A percentile compares a stretch with the other conserved stretches of the same genome.
These are phyloP conservation scores for Spinacia oleracea DNA, from an alignment of 179 eudicot genomes.

Conservation along the genomic window DNA sequence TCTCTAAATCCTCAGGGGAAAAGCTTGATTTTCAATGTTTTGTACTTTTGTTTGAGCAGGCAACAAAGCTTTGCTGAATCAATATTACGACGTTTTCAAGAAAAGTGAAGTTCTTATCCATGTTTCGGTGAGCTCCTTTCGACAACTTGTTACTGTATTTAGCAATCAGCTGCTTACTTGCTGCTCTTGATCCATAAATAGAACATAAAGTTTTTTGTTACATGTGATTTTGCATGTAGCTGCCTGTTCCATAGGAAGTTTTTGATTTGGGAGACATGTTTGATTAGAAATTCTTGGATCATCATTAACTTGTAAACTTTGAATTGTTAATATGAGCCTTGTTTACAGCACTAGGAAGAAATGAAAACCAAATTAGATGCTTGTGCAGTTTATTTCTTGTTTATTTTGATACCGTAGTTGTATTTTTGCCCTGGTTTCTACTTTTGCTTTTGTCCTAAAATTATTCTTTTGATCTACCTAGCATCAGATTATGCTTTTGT, in stretches of 20 bases:
- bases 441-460: too few relatives aligned
- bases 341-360: background rate
- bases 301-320: background rate
- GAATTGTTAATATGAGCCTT: background rate
- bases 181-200: background rate
- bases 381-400: too few relatives aligned
- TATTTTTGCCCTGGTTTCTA: background rate
- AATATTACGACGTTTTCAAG: conserved; percentile 54
- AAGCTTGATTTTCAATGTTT: background rate
- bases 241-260: conserved; percentile 7
- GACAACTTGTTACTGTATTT: conserved; percentile 8
- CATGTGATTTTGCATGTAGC: conserved; percentile 12
- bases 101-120: conserved; percentile 33
- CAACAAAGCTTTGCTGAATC: conserved; percentile 77
- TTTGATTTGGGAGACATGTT: background rate
- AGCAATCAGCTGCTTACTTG: background rate
- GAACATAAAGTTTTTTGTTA: conserved; percentile 8
- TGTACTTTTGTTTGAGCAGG: conserved; percentile 37
- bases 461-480: too few relatives aligned
- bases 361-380: background rate
- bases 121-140: conserved; percentile 23
- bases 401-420: background rate
- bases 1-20: background rate
- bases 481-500: background rate
- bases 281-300: background rate